Base-by-base conservation (phyloP, 192 early-diverging fungal genomes). In the Ambispora gerdemannii region DNA sequence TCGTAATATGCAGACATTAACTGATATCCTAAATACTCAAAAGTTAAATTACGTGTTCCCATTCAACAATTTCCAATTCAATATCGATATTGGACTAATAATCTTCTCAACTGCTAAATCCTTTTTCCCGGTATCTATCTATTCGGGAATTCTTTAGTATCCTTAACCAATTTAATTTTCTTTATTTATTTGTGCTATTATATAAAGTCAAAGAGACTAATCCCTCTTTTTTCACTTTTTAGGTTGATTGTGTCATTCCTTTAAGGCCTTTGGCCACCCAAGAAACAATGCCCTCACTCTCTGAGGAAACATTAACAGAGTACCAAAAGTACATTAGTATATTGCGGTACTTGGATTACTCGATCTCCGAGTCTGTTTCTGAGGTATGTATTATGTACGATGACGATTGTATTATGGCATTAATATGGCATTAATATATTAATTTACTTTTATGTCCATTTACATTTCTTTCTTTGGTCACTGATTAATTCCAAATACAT, bases 1-100 rank as follows among this genome's bases (percentile, higher is more conserved):
- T 28, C 81, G 83, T 49, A 92, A 92, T 69, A 71, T 91, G 31
- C 89, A 90, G 33, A 84, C 87, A 10, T 63, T 92, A 27, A 80
- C 83, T 20, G 82, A 84, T 4, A 72, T 84, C 22, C 83, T 90
- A 22, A 71, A 82, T 28, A 78, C 83, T 34, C 91, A 91, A 61
- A 80, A 80, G 4, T 79, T 92, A 4, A 76, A 70, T 11, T 92
- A 91, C 53, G 74, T 74, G n/a, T 92, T 87, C 58, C 91, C 91
- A 3, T 92, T 74, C 79, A 85, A 84, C 63, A 77, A 81, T 36
- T 86, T 89, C 60, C 84, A 90, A n/a, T 84, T 91, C 71, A 80
- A 84, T 13, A 87, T 84, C 11, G 89, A 87, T 69, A 68, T 89
- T 70, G 81, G 86, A 31, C 50, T 88, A 2, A 75, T 92, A 27